These are phyloP conservation scores for Telopea speciosissima DNA, from an alignment of 177 flowering plant species.

Conservation along the genomic window DNA sequence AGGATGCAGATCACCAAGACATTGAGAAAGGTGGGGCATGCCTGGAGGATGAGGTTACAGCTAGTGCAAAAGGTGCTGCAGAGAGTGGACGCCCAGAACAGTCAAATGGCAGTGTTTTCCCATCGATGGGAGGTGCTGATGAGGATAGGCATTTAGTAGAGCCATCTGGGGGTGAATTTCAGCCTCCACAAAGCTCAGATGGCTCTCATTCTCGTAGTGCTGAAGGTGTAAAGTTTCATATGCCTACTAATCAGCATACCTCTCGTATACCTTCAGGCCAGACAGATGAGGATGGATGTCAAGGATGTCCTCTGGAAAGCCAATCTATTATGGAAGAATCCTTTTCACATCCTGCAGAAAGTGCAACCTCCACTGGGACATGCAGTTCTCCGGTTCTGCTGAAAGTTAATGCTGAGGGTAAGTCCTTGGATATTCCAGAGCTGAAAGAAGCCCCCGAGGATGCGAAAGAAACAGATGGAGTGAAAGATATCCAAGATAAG, in stretches of 20 bases:
- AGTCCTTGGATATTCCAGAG: conserved; percentile 18
- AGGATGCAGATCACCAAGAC: conserved; percentile 15
- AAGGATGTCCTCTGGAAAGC: conserved; percentile 23
- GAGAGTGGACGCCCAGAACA: conserved; percentile 22
- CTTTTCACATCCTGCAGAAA: conserved; percentile 12
- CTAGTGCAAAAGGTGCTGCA: conserved; percentile 3
- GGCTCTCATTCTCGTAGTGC: conserved; percentile 16
- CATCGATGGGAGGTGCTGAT: conserved; percentile 13
- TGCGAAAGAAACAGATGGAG: conserved; percentile 20
- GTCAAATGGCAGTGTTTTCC: conserved; percentile 17
- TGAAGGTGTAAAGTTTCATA: conserved; percentile 17
- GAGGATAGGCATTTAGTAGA: conserved; percentile 18
- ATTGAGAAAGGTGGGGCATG: conserved; percentile 18
- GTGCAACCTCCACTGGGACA: conserved; percentile 14
- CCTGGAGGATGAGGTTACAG: conserved; percentile 11
- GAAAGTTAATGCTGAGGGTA: conserved; percentile 19
- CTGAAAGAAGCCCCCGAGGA: conserved; percentile 19
- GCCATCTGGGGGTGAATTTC: conserved; percentile 21
- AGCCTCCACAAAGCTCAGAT: conserved; percentile 25
- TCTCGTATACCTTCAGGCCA: conserved; percentile 11
- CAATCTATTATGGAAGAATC: conserved; percentile 19
- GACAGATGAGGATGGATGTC: conserved; percentile 12
- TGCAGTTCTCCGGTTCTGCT: conserved; percentile 19
- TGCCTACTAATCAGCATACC: conserved; percentile 7
- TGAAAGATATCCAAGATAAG: conserved; percentile 13